Conservation (phyloP, 2,329 filamentous ascomycete genomes). For the Calonectria montana region DNA sequence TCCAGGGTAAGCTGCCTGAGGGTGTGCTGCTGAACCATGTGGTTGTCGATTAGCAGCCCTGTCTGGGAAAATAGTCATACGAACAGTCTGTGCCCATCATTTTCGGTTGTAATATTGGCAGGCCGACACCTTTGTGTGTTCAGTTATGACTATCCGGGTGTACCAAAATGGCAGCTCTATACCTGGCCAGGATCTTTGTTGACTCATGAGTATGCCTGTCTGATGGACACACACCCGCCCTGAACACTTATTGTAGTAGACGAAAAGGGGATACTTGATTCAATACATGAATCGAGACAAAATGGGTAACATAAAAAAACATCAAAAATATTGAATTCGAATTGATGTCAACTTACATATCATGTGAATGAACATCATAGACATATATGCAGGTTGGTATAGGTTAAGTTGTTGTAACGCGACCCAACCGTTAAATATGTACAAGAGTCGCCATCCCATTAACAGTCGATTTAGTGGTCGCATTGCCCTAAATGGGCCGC, state of each 20-base stretch:
- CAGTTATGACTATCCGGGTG: not conserved
- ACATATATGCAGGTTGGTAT: not conserved
- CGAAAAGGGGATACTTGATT: not conserved
- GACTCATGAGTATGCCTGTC: not conserved
- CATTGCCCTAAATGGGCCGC: not conserved
- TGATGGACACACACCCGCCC: not conserved
- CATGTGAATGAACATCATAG: not conserved
- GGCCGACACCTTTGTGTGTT: not conserved
- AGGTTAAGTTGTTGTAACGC: not conserved
- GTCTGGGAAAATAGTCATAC: not conserved
- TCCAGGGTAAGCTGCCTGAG: constrained; percentile 17
- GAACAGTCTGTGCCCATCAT: not conserved
- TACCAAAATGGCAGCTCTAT: not conserved
- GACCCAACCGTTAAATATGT: not conserved
- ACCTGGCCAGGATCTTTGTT: not conserved
- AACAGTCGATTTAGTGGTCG: not conserved
- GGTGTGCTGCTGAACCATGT: not conserved
- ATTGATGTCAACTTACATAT: not conserved
- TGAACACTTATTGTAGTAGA: not conserved
- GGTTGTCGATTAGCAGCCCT: not conserved
- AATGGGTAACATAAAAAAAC: not conserved
- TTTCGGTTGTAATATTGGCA: not conserved
- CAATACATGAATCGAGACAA: not conserved
- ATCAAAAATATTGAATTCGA: not conserved
- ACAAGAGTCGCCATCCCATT: not conserved